Percentiles rank a stretch among this genome's conserved stretches.
Conservation (phyloP, 371 early-diverging fungal genomes). For the Fennellomyces sp. region DNA sequence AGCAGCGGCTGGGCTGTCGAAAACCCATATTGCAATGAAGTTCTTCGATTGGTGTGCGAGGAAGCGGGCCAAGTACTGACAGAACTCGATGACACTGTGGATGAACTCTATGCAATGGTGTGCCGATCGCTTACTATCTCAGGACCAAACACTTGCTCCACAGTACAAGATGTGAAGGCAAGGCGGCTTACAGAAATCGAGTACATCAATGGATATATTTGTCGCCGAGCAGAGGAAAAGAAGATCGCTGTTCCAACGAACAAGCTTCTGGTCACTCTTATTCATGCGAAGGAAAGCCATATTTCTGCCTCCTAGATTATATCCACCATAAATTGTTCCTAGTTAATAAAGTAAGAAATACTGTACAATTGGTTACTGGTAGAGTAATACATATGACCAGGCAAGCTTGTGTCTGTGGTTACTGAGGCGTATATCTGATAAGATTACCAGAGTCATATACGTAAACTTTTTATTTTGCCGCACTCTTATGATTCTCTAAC, state of each 20-base stretch:
- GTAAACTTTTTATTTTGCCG: too few relatives aligned
- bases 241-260: conserved; percentile 12
- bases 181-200: conserved; percentile 57
- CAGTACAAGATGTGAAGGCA: conserved; percentile 52
- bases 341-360: too few relatives aligned
- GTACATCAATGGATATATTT: conserved; percentile 64
- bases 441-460: too few relatives aligned
- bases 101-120: conserved; percentile 27
- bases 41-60: conserved; percentile 28
- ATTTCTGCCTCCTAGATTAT: neutral
- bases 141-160: conserved; percentile 56
- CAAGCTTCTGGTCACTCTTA: neutral
- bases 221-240: conserved; percentile 23
- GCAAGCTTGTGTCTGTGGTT: too few relatives aligned
- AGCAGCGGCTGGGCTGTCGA: too few relatives aligned
- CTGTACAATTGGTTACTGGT: too few relatives aligned
- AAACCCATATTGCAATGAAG: conserved; percentile 15
- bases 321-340: too few relatives aligned
- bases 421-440: too few relatives aligned
- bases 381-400: too few relatives aligned
- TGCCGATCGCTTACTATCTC: conserved; percentile 23
- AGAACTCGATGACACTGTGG: conserved; percentile 24
- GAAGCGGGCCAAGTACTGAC: conserved; percentile 32
- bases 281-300: conserved; percentile 1
- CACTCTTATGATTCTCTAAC: too few relatives aligned